A percentile compares a stretch with the other conserved stretches of the same genome.
phyloP scores from a whole-genome alignment of 345 rosid genomes.

The Citrus inodora region DNA sequence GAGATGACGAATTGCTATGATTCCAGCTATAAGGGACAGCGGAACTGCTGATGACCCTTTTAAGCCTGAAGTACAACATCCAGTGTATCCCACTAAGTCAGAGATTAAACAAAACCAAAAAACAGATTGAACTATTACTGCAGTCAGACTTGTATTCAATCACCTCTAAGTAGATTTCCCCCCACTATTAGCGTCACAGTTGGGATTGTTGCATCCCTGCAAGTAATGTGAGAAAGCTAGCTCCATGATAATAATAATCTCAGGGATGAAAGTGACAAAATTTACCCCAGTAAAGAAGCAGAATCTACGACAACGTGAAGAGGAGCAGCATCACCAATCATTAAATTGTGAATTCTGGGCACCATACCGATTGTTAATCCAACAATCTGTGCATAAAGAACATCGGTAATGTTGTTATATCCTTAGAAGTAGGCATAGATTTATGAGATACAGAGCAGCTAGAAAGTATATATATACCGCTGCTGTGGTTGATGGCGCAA shows the following conservation, averaged over 20 bases:
- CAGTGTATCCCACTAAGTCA: background rate
- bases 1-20: conserved; percentile 43
- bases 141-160: background rate
- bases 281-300: conserved; percentile 36
- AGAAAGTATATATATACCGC: conserved; percentile 22
- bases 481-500: conserved; percentile 44
- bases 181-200: conserved; percentile 52
- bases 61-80: conserved; percentile 34
- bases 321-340: conserved; percentile 36
- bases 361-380: conserved; percentile 33
- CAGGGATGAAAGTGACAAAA: background rate
- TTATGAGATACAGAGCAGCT: background rate
- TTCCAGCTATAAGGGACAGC: conserved; percentile 38
- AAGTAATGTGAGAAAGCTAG: background rate
- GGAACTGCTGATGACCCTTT: conserved; percentile 35
- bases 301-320: conserved; percentile 33
- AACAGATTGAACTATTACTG: background rate
- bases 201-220: conserved; percentile 65
- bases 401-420: background rate
- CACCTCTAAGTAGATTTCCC: conserved; percentile 64
- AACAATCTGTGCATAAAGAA: conserved; percentile 12
- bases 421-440: background rate
- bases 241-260: no score
- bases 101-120: conserved; percentile 4
- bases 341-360: conserved; percentile 21